phyloP scores from a whole-genome alignment of 192 early-diverging fungal genomes.

The Umbelopsis sp. region DNA sequence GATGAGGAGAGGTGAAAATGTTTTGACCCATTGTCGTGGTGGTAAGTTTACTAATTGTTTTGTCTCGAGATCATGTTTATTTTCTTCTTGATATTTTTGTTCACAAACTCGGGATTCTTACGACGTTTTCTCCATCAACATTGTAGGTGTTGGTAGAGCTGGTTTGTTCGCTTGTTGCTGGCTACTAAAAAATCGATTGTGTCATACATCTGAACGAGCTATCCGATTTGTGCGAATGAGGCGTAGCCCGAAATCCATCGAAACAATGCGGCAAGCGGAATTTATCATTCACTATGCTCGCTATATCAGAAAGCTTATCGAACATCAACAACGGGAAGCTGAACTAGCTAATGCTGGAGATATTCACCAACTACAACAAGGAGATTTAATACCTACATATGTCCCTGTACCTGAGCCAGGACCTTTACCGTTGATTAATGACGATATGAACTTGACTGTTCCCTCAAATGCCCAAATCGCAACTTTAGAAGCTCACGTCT shows the following conservation, averaged over 20 bases:
- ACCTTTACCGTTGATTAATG: background rate
- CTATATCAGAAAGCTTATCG: background rate
- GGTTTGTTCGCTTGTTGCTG: conserved; percentile 79
- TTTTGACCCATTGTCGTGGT: conserved; percentile 73
- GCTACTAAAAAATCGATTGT: conserved; percentile 58
- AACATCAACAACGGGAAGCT: background rate
- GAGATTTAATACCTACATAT: background rate
- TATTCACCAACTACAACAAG: background rate
- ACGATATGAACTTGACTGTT: background rate
- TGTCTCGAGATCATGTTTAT: background rate
- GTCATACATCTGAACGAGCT: conserved; percentile 48
- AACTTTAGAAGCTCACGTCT: background rate
- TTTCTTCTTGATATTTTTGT: too few species aligned
- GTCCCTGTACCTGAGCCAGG: background rate
- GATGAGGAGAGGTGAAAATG: conserved; percentile 51
- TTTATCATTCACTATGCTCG: conserved; percentile 48
- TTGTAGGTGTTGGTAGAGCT: conserved; percentile 69
- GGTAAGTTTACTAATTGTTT: conserved; percentile 38
- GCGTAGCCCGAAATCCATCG: conserved; percentile 70
- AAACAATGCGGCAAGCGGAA: conserved; percentile 67
- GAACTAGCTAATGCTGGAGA: background rate
- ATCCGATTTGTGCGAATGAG: conserved; percentile 60
- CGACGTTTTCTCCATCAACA: background rate
- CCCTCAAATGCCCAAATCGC: background rate
- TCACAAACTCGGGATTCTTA: too few species aligned